phyloP scores from a whole-genome alignment of 495 filamentous ascomycete species.

The Jackrogersella multiformis region DNA sequence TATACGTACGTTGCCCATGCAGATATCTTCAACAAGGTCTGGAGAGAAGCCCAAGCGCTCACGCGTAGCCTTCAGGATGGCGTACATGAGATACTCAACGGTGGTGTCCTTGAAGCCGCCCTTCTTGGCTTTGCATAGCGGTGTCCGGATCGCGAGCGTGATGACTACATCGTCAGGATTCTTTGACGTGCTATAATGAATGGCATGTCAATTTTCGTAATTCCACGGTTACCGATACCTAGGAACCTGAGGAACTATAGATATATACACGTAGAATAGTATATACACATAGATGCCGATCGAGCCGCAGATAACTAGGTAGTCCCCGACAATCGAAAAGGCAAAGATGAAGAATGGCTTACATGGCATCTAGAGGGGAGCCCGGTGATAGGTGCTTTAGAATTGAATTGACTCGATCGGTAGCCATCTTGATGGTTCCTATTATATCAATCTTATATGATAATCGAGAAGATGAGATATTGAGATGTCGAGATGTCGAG shows the following conservation, averaged over 20 bases:
- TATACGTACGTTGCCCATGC: conserved; percentile 82
- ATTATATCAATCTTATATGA: no score
- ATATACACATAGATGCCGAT: no score
- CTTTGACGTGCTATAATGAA: conserved; percentile 78
- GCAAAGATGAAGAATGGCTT: conserved; percentile 46
- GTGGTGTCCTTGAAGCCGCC: conserved; percentile 95
- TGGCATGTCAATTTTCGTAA: conserved; percentile 15
- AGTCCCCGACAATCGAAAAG: not conserved
- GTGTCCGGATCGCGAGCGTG: conserved; percentile 80
- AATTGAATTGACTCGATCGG: conserved; percentile 85
- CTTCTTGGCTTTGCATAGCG: conserved; percentile 78
- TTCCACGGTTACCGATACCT: not conserved
- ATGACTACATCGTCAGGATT: conserved; percentile 97
- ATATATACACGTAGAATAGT: no score
- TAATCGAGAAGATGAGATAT: not conserved
- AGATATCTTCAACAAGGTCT: conserved; percentile 87
- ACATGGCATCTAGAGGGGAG: conserved; percentile 79
- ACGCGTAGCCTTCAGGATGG: conserved; percentile 78
- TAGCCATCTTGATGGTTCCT: conserved; percentile 73
- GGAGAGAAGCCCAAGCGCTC: conserved; percentile 82
- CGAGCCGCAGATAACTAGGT: no score
- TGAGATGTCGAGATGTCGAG: no score
- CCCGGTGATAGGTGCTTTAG: conserved; percentile 84
- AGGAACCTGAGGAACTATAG: not conserved
- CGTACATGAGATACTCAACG: conserved; percentile 85